Evolutionary conservation across 345 rosid genomes (phyloP), one percentile per base, ranked within the genome.

Genomic region (Eucalyptus regnans): DNA sequence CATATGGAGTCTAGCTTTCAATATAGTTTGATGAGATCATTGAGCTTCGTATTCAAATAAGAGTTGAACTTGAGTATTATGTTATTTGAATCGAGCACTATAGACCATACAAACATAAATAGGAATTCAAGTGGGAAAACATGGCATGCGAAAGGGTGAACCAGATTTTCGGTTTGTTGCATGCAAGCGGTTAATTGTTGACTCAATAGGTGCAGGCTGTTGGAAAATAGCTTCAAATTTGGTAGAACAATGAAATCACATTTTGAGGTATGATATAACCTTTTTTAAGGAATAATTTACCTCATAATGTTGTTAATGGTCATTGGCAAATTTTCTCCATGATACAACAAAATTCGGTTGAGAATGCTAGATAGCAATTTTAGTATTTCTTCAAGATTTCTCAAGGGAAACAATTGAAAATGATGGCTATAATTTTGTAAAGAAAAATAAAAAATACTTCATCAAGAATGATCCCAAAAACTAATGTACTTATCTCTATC

Each of bases 301-400:
- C 10, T 52, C 5, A 52, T 52, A 52, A 20, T 0, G 2, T 52
- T 52, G 58, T 2, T 52, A 52, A 20, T 52, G 2, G 25, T 52
- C 10, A 20, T 0, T 0, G 4, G 10, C 1, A 52, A 18, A 0
- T 52, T 52, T 52, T 25, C 10, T 52, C 10, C 1, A 52, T 52
- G 1, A 52, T 52, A 52, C 23, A 52, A 18, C 23, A 52, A 52
- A 52, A 52, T 52, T 52, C 2, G 9, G 7, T 18, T 52, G 9
- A 18, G 23, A 52, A 52, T 52, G 58, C 23, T 18, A 52, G 58
- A 18, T 52, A 52, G 0, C 4, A 18, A 52, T 52, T 18, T 18
- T 52, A 52, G 7, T 18, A 52, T 52, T 18, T 52, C 4, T 18
- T 18, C 23, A 52, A 52, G 23, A 52, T 18, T 52, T 52, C 56